Evolutionary conservation across 23 red algal species (phyloP), one percentile per base, ranked within the genome.

Genomic region (Cyanidioschyzon merolae): DNA sequence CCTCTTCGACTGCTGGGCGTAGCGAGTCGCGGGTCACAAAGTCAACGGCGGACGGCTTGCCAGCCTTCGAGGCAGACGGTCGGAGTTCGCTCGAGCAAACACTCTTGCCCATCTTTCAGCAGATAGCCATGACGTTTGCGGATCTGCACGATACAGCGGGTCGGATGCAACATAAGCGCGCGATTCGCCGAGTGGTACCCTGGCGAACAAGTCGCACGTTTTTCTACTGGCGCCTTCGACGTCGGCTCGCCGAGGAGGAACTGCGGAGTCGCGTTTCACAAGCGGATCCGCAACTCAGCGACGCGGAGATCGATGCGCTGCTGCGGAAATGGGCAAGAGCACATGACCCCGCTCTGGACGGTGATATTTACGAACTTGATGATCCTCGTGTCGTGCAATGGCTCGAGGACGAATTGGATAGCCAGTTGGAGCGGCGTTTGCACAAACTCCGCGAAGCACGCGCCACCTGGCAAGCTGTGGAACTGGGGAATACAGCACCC

Each of bases 71-170:
- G 29, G 63, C 16, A 3, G n/a, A 71, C 3, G n/a, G 3, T 3
- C 63, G 63, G 7, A 83, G 88, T 40, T 85, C 90, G 83, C 76
- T 74, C 34, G 85, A 89, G 74, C 45, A 54, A 21, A 21, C 45
- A 21, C 67, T 98, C 2, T 76, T 98, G 38, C 94, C 94, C n/a
- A 77, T 89, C 2, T 98, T 90, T 74, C 67, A 76, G 16, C 83
- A 79, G 74, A 80, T 98, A n/a, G 94, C 94, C 29, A 89, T 83
- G 38, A 35, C 79, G 30, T 98, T 98, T 84, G 89, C 86, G 45
- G 94, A 98, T 71, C 75, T 98, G 24, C 94, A 98, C 79, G 94
- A 98, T 37, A 98, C 88, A n/a, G 88, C 94, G 24, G 94, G 88
- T 17, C 85, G 94, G 34, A 58, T 98, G 38, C 51, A 89, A 2